Base-by-base conservation (phyloP, 75 land plant species). In the Isoetes taiwanensis region DNA sequence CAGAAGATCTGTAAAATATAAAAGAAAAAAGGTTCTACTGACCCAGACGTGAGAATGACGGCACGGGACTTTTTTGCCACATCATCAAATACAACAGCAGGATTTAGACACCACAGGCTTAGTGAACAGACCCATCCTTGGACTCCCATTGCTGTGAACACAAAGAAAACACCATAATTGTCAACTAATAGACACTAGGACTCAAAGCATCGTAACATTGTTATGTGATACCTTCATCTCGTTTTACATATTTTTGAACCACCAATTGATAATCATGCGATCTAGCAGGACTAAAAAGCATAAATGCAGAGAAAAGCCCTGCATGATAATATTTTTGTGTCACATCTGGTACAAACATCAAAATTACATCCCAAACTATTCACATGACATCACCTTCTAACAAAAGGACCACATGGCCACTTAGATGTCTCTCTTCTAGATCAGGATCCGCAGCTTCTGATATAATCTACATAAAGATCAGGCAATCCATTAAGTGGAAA, bases 21-120 rank as follows among this genome's bases (percentile, higher is more conserved):
- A 14, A 10, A 10, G 39, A 37, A n/a, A n/a, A n/a, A n/a, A n/a
- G n/a, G n/a, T n/a, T n/a, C n/a, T n/a, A n/a, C 56, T 54, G 77
- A 91, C 97, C 97, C 97, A 54, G 97, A 91, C 23, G 97, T 86
- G 40, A 86, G 78, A 57, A 91, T 82, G 9, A 90, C 75, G 2
- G 88, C 80, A 32, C 66, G 62, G 31, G 88, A 74, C 25, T 70
- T 66, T 41, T 72, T 62, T 32, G 88, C 82, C 73, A 91, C 61
- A 28, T 77, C 94, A 62, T 59, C 73, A 56, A 91, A 91, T 11
- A 91, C 88, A 41, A 91, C 94, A 33, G 84, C 78, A 28, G 97
- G 97, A 74, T 91, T 83, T 60, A 91, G 67, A 61, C 93, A 91
- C 94, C 91, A 91, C 27, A 91, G 62, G 58, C 78, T 80, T 17